Conservation (phyloP, 1,139 yeast species). For the Candida neerlandica region DNA sequence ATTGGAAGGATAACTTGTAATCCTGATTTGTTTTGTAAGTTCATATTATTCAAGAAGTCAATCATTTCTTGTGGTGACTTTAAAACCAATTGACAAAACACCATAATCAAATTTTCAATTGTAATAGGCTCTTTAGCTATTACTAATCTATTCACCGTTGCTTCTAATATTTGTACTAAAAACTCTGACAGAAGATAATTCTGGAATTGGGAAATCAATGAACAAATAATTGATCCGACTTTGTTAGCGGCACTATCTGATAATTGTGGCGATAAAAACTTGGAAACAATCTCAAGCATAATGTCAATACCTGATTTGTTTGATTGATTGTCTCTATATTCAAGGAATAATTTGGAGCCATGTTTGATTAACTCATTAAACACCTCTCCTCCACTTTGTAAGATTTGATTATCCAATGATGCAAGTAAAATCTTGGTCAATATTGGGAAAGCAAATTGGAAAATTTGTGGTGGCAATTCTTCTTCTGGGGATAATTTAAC, state of each 20-base stretch:
- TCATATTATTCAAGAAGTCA: constrained; percentile 45
- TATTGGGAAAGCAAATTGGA: constrained; percentile 52
- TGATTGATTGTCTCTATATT: constrained; percentile 39
- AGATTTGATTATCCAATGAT: constrained; percentile 74
- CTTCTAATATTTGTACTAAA: constrained; percentile 64
- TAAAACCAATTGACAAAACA: constrained; percentile 72
- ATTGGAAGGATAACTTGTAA: constrained; percentile 46
- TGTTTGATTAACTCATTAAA: constrained; percentile 63
- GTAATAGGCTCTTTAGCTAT: constrained; percentile 71
- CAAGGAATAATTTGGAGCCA: constrained; percentile 46
- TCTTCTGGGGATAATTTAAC: constrained; percentile 43
- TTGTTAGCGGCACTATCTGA: constrained; percentile 81
- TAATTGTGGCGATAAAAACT: constrained; percentile 68
- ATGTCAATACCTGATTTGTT: constrained; percentile 54
- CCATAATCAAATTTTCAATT: constrained; percentile 73
- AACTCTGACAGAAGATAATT: constrained; percentile 49
- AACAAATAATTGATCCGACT: constrained; percentile 68
- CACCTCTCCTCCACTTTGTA: constrained; percentile 79
- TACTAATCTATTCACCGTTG: constrained; percentile 68
- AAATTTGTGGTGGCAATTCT: constrained; percentile 50
- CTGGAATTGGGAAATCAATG: constrained; percentile 64
- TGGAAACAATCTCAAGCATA: constrained; percentile 64
- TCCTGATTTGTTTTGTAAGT: constrained; percentile 20
- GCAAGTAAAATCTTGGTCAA: constrained; percentile 52
- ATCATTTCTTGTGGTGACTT: constrained; percentile 64